Evolutionary conservation across 305 asterid genomes (phyloP).

Genomic region (Fraxinus xanthoxyloides): DNA sequence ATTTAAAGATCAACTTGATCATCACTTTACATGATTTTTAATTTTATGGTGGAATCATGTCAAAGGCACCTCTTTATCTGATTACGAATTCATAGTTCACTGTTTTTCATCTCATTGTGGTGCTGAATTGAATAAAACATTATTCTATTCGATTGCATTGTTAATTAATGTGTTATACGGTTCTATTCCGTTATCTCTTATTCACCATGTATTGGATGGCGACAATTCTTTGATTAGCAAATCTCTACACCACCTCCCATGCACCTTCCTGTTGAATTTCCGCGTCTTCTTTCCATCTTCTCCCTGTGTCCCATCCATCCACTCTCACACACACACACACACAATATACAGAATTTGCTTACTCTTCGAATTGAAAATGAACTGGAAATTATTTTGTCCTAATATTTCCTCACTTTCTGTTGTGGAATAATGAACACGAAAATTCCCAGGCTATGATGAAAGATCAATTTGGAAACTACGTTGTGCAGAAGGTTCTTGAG

Average conservation of each 20-base stretch:
- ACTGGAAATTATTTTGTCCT: not conserved
- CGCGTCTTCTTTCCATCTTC: not conserved
- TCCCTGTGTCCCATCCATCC: not conserved
- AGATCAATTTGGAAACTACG: conserved; percentile 89
- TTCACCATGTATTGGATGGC: not conserved
- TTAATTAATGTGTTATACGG: not conserved
- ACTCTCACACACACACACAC: not conserved
- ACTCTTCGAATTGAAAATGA: not conserved
- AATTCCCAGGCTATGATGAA: conserved; percentile 89
- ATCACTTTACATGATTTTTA: not conserved
- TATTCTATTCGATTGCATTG: not conserved
- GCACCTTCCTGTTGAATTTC: not conserved
- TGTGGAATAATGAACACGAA: not conserved
- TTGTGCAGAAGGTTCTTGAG: conserved; percentile 83
- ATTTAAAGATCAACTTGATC: not conserved
- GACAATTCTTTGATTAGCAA: not conserved
- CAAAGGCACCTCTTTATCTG: not conserved
- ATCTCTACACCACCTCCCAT: not conserved
- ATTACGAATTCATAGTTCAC: not conserved
- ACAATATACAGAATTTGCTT: not conserved
- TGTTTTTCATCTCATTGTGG: not conserved
- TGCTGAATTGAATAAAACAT: not conserved
- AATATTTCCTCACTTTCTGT: not conserved
- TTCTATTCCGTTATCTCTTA: not conserved
- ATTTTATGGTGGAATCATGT: not conserved